Base-by-base conservation (phyloP, 306 rosid species). In the Rosa rugosa region DNA sequence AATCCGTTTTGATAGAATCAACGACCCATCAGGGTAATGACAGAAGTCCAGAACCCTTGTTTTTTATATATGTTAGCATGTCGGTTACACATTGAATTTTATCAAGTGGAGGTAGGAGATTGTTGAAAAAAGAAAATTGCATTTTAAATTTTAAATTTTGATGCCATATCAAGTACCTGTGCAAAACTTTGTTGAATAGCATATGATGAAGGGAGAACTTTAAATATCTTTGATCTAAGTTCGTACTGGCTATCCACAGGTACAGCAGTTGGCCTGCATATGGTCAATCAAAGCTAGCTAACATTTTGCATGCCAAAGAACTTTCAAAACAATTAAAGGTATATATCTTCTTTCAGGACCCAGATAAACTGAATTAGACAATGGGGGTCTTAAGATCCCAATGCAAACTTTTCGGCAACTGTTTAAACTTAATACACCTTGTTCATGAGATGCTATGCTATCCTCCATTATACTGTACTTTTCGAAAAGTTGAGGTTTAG, bases 201-300 rank as follows among this genome's bases (percentile, higher is more conserved):
- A 31, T 62, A 49, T 42, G 53, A 68, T 72, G 60, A 80, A 70
- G 14, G 31, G 69, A 85, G 63, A 71, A 18, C 23, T 23, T 34
- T 2, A 22, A 36, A 49, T 45, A 3, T 51, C 9, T 1, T 51
- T 31, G 36, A 31, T 54, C 71, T 41, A 31, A 65, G 73, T 20
- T 60, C 40, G 44, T 16, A 42, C 42, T 56, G 60, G 47, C 72
- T 20, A 41, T 64, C 60, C 80, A 79, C 89, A 94, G 98, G 83
- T 94, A 91, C 86, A 82, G 17, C 72, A 88, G 84, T 49, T 79
- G 86, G 76, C 57, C 76, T 44, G 99, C 99, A 59, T 95, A 95
- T 78, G 98, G 98, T 80, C 98, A 93, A 64, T 91, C 99, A 62
- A 95, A 95, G 90, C 91, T 95, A 71, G 93, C 97, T 56, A 95